A percentile compares a stretch with the other conserved stretches of the same genome.
phyloP scores from a whole-genome alignment of 768 basidiomycete genomes.

The Pulveroboletus sp. region DNA sequence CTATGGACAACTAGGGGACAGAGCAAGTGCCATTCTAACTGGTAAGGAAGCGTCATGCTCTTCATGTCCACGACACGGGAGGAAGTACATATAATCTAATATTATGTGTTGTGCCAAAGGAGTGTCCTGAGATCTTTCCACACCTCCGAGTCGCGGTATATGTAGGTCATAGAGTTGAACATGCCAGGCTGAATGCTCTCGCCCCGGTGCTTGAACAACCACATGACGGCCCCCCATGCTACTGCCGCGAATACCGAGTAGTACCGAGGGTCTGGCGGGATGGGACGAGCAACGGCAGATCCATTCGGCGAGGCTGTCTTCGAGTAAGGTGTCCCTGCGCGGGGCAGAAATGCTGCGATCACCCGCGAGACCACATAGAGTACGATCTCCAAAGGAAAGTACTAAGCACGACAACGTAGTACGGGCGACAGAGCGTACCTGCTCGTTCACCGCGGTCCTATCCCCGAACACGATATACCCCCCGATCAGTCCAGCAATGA shows the following conservation, averaged over 20 bases:
- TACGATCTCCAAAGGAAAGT: slow-evolving; percentile 64
- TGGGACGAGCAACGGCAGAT: slow-evolving; percentile 49
- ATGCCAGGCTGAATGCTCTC: slow-evolving; percentile 95
- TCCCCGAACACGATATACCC: slow-evolving; percentile 89
- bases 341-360: slow-evolving; percentile 86
- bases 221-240: slow-evolving; percentile 97
- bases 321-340: slow-evolving; percentile 55
- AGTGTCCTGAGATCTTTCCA: slow-evolving; percentile 83
- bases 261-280: slow-evolving; percentile 79
- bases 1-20: slow-evolving; percentile 22
- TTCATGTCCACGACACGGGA: not conserved
- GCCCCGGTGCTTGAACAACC: slow-evolving; percentile 80
- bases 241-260: slow-evolving; percentile 87
- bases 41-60: not conserved
- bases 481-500: slow-evolving; percentile 88
- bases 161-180: slow-evolving; percentile 94
- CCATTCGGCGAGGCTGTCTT: slow-evolving; percentile 38
- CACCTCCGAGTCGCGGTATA: slow-evolving; percentile 88
- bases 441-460: slow-evolving; percentile 84
- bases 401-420: slow-evolving; percentile 3
- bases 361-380: slow-evolving; percentile 94
- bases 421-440: slow-evolving; percentile 47
- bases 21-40: slow-evolving; percentile 6
- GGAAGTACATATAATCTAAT: slow-evolving; percentile 6
- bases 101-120: slow-evolving; percentile 83